These are phyloP conservation scores for Cyclotella kingstonii DNA, from an alignment of 108 stramenopile species.

Conservation along the genomic window DNA sequence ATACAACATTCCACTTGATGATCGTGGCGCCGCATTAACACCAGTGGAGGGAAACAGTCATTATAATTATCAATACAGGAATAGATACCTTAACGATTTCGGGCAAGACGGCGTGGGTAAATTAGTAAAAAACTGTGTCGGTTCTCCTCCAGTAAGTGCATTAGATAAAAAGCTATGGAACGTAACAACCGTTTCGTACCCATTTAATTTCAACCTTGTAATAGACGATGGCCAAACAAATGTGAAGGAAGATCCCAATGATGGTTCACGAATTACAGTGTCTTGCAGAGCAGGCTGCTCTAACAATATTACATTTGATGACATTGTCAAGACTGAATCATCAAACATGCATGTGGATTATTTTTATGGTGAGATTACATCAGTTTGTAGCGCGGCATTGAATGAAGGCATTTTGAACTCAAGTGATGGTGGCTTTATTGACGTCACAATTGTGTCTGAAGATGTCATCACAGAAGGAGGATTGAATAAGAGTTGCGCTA, in stretches of 20 bases:
- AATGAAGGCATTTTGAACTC: constrained; percentile 58
- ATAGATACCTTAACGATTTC: constrained; percentile 34
- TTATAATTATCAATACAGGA: constrained; percentile 61
- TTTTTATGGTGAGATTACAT: constrained; percentile 60
- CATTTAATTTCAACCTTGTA: constrained; percentile 51
- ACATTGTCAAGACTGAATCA: constrained; percentile 3
- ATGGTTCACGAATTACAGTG: constrained; percentile 67
- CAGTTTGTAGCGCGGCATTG: constrained; percentile 71
- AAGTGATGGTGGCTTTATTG: constrained; percentile 33
- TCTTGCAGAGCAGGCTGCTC: constrained; percentile 48
- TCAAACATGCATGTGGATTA: constrained; percentile 17
- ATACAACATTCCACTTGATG: constrained; percentile 76
- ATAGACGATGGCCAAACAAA: constrained; percentile 50
- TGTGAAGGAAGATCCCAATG: constrained; percentile 71
- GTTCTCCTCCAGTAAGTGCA: constrained; percentile 57
- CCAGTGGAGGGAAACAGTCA: constrained; percentile 67
- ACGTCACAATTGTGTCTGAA: constrained; percentile 44
- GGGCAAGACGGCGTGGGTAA: constrained; percentile 59
- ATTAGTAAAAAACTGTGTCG: constrained; percentile 68
- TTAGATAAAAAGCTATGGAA: constrained; percentile 48
- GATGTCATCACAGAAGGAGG: constrained; percentile 3
- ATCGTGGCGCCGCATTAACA: constrained; percentile 47
- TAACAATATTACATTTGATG: not conserved
- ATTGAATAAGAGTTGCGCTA: not conserved
- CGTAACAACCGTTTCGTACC: constrained; percentile 22